Evolutionary conservation across 2,329 filamentous ascomycete genomes (phyloP), one percentile per base, ranked within the genome.

Genomic region (Cadophora luteo-olivacea): DNA sequence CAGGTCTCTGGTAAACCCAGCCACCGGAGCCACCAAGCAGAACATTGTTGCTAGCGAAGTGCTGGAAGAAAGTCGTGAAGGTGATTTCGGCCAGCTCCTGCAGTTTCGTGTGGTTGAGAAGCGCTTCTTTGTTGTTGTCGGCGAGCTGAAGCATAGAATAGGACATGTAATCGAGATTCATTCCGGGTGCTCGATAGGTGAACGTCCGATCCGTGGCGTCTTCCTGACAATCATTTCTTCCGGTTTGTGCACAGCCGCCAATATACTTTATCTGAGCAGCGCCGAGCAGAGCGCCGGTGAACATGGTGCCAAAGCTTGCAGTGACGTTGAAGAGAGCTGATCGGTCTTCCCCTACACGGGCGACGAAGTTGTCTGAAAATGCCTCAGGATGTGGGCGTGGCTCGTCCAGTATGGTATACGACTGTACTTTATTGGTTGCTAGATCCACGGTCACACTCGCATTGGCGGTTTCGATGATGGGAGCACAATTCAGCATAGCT

Each of bases 301-400:
- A 55, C 25, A 55, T 32, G 12, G 52, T 55, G 25, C 52, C 52
- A n/a, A 55, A 55, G 32, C 52, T 55, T 33, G 29, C 52, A 4
- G 25, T 55, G 4, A 55, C 52, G 29, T 55, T 55, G 25, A 55
- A 55, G 52, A n/a, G 36, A 14, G 36, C 8, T 6, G 25, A 32
- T 33, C 8, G 5, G n/a, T 55, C 29, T 25, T 33, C 52, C 6
- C 29, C 25, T 12, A 16, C 29, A 25, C 4, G 52, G 3, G 11
- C 14, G 2, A 55, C 54, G 9, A 36, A 57, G 16, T 57, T 29
- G 19, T 57, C 29, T 36, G 54, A 36, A 12, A 57, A 57, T n/a
- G 54, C 54, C 9, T 57, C 29, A 1, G 54, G 11, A 22, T 57
- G 29, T 22, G 16, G 4, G 4, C 19, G 19, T n/a, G 54, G 54